Conservation (phyloP, 169 alveolate genomes). For the Cryptosporidium ryanae region DNA sequence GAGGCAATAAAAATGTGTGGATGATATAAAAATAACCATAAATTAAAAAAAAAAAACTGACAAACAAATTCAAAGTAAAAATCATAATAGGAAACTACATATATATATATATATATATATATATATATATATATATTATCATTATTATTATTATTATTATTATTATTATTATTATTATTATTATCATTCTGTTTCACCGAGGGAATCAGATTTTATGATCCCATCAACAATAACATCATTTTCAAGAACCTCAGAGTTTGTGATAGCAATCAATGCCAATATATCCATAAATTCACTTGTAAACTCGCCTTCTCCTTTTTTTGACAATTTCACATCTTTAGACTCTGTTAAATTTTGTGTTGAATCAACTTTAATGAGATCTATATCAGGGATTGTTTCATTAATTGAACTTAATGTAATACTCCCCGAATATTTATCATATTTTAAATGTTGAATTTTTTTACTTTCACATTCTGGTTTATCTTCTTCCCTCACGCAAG, state of each 20-base stretch:
- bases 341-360: neutral
- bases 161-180: too few relatives aligned
- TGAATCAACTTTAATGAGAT: too few relatives aligned
- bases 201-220: conserved; percentile 17
- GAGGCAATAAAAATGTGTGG: conserved; percentile 35
- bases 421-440: neutral
- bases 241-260: conserved; percentile 45
- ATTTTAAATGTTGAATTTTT: neutral
- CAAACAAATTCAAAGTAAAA: neutral
- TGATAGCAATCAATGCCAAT: conserved; percentile 53
- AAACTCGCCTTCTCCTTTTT: neutral
- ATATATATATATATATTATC: too few relatives aligned
- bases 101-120: too few relatives aligned
- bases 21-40: neutral
- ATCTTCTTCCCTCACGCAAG: neutral
- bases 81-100: neutral
- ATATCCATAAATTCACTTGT: conserved; percentile 8
- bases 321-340: neutral
- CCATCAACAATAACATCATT: neutral
- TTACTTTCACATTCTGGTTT: neutral
- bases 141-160: too few relatives aligned
- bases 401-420: too few relatives aligned
- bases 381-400: too few relatives aligned
- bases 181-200: neutral
- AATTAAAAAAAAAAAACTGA: neutral